Evolutionary conservation across 768 basidiomycete genomes (phyloP).

Genomic region (Imleria badia): DNA sequence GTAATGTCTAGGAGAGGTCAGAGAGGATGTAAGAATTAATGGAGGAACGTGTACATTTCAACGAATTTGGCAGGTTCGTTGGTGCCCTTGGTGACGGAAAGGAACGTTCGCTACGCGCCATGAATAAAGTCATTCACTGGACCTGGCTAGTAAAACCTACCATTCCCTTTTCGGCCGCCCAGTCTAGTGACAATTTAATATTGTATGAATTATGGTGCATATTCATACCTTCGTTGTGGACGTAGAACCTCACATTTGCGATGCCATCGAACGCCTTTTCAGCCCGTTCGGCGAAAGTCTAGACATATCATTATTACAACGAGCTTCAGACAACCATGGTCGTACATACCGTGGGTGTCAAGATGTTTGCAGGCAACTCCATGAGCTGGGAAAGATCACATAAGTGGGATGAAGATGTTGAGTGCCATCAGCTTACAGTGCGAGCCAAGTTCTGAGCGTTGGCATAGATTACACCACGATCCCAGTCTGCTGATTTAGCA

Average conservation of each 20-base stretch:
- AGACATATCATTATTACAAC: background rate
- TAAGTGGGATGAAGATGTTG: background rate
- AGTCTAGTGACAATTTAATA: conserved; percentile 43
- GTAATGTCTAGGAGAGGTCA: conserved; percentile 58
- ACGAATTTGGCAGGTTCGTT: conserved; percentile 84
- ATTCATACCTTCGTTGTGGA: conserved; percentile 67
- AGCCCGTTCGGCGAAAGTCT: conserved; percentile 73
- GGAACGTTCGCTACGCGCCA: conserved; percentile 64
- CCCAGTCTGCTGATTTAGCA: conserved; percentile 56
- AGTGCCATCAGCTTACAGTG: conserved; percentile 46
- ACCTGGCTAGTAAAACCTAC: conserved; percentile 34
- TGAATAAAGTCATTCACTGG: background rate
- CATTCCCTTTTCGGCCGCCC: conserved; percentile 87
- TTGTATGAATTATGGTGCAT: background rate
- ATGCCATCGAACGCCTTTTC: conserved; percentile 64
- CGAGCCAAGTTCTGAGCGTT: conserved; percentile 79
- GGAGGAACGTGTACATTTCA: conserved; percentile 58
- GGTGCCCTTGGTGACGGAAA: conserved; percentile 82
- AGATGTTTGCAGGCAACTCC: conserved; percentile 84
- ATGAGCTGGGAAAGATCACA: conserved; percentile 50
- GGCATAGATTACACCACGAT: conserved; percentile 70
- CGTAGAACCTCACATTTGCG: conserved; percentile 64
- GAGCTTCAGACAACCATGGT: background rate
- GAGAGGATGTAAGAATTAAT: background rate
- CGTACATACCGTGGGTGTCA: conserved; percentile 71